phyloP scores from a whole-genome alignment of 2,329 filamentous ascomycete genomes.

The Neofusicoccum umdonicola region DNA sequence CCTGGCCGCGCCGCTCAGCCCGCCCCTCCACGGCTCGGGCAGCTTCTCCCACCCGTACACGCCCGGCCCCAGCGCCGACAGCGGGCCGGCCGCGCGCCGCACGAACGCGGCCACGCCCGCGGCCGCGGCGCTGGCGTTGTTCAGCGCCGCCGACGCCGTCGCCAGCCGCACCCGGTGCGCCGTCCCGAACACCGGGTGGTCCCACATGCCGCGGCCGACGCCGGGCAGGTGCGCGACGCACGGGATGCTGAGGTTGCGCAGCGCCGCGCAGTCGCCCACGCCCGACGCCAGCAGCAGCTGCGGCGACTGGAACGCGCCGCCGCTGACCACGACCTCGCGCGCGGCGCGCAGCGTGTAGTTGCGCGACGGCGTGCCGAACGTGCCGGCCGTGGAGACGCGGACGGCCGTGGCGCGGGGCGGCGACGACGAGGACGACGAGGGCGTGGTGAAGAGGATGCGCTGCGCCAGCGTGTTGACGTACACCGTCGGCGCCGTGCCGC shows the following conservation, averaged over 20 bases:
- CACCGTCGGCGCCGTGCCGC: too few relatives aligned
- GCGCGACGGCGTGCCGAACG: too few relatives aligned
- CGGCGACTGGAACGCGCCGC: slow-evolving; percentile 43
- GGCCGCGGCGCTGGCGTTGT: slow-evolving; percentile 22
- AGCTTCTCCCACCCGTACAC: slow-evolving; percentile 28
- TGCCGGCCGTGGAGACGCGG: too few relatives aligned
- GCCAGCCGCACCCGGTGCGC: slow-evolving; percentile 20
- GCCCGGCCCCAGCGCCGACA: slow-evolving; percentile 26
- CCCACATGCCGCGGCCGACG: slow-evolving; percentile 34
- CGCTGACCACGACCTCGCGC: slow-evolving; percentile 45
- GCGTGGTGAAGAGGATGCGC: too few relatives aligned
- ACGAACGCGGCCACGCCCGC: slow-evolving; percentile 24
- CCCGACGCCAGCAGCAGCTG: slow-evolving; percentile 41
- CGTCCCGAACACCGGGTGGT: slow-evolving; percentile 25
- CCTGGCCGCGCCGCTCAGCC: slow-evolving; percentile 16
- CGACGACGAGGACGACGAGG: too few relatives aligned
- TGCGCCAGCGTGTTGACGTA: too few relatives aligned
- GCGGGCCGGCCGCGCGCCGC: slow-evolving; percentile 18
- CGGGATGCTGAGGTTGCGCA: slow-evolving; percentile 23
- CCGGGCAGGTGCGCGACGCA: slow-evolving; percentile 24
- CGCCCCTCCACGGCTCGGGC: slow-evolving; percentile 13
- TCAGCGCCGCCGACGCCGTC: slow-evolving; percentile 21
- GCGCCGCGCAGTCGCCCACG: slow-evolving; percentile 28
- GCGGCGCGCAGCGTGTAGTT: too few relatives aligned
- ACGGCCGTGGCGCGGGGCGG: too few relatives aligned